Base-by-base conservation (phyloP, 2,329 filamentous ascomycete genomes). In the Zasmidium angulare region DNA sequence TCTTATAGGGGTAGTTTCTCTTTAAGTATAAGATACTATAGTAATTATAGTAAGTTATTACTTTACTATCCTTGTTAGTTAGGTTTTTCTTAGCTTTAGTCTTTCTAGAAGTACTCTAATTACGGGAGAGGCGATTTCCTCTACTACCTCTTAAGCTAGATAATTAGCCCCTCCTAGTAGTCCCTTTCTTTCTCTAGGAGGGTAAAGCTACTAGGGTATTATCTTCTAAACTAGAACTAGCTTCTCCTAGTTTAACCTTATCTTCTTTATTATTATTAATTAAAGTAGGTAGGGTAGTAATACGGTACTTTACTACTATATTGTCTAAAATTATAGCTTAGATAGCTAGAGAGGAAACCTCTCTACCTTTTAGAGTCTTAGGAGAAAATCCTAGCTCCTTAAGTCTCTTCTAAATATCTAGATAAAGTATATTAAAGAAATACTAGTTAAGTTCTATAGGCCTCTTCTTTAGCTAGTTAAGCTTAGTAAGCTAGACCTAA, bases 1-100 rank as follows among this genome's bases (percentile, higher is more conserved):
- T 52, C 36, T 29, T 58, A 50, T n/a, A 58, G 21, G 24, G 58
- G 21, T 19, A 61, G 17, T 47, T 53, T 53, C 29, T 58, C 58
- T 36, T 61, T 58, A 58, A 58, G 43, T 12, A 61, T 29, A 12
- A 52, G 19, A 23, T 58, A 55, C 46, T 61, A 23, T 20, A n/a
- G 3, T 10, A 20, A 11, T 10, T 14, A 55, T 26, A 61, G 31
- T 17, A 29, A 21, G 20, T 58, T 58, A 20, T 22, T 47, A 10
- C 48, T 31, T 49, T 55, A 54, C 53, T 29, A 54, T 14, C 17
- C 46, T 31, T 20, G 40, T 24, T 17, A 11, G 2, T 21, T 10
- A 2, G 26, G 24, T 31, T 43, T 20, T 29, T 59, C 50, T 11
- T 54, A 19, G 11, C 53, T 54, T 23, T 54, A 54, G n/a, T 54